These are phyloP conservation scores for Coniochaeta ligniaria DNA, from an alignment of 2,329 filamentous ascomycete genomes.

Conservation along the genomic window DNA sequence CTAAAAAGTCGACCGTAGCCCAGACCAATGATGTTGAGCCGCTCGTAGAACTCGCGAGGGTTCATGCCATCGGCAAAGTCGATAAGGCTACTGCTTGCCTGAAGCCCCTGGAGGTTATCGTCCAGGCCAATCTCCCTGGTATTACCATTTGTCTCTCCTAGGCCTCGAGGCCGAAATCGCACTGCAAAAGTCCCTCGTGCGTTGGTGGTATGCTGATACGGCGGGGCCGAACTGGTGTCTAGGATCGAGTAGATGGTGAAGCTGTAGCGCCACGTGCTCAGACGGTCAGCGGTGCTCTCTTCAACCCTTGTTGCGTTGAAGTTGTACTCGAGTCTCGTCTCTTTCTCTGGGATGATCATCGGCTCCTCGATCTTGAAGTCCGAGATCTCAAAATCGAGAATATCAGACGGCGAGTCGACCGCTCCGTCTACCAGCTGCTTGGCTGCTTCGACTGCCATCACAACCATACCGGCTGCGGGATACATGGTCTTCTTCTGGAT, in stretches of 20 bases:
- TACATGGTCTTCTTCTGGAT: conserved; percentile 20
- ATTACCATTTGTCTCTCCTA: conserved; percentile 3
- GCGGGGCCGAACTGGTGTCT: conserved; percentile 12
- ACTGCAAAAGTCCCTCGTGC: conserved; percentile 24
- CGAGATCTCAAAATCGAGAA: conserved; percentile 33
- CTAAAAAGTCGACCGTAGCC: conserved; percentile 43
- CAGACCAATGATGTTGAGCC: conserved; percentile 41
- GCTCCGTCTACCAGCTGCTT: conserved; percentile 10
- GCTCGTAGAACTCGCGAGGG: conserved; percentile 38
- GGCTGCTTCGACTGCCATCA: conserved; percentile 21
- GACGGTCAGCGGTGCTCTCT: conserved; percentile 4
- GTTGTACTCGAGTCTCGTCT: conserved; percentile 41
- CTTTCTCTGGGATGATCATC: conserved; percentile 39
- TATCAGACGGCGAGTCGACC: conserved; percentile 4
- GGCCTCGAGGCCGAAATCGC: conserved; percentile 15
- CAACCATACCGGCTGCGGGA: conserved; percentile 20
- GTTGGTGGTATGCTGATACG: conserved; percentile 30
- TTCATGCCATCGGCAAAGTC: conserved; percentile 20
- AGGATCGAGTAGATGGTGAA: conserved; percentile 39
- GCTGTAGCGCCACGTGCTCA: conserved; percentile 15
- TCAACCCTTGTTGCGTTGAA: conserved; percentile 32
- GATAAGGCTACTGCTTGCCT: conserved; percentile 12
- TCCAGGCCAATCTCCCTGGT: neutral
- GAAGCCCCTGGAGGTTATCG: conserved; percentile 8
- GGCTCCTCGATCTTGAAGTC: conserved; percentile 41